These are phyloP conservation scores for Acanthamoeba triangularis DNA, from an alignment of 208 protist genomes.

Conservation along the genomic window DNA sequence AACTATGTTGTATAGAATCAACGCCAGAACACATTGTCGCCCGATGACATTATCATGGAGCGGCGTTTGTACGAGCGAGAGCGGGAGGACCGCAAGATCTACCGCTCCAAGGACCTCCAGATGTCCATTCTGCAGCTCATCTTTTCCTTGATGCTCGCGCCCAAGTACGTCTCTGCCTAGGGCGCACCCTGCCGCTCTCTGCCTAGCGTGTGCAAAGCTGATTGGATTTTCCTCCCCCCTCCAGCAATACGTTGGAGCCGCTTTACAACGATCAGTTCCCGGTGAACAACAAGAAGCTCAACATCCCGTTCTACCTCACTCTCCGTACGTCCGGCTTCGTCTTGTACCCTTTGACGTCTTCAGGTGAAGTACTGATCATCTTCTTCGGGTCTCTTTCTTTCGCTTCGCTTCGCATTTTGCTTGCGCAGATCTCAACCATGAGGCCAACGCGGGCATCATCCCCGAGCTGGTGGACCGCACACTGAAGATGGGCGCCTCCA, in stretches of 20 bases:
- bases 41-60: constrained; percentile 52
- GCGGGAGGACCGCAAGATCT: constrained; percentile 69
- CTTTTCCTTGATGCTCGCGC: constrained; percentile 48
- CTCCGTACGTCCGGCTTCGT: constrained; percentile 67
- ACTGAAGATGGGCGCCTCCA: constrained; percentile 31
- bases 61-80: constrained; percentile 26
- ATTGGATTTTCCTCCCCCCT: not conserved
- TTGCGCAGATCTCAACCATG: constrained; percentile 8
- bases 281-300: constrained; percentile 86
- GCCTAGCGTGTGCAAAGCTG: too few relatives aligned
- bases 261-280: constrained; percentile 87
- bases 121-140: constrained; percentile 59
- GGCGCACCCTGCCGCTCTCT: too few relatives aligned
- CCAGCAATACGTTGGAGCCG: constrained; percentile 76
- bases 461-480: not conserved
- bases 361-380: too few relatives aligned
- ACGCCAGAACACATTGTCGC: not conserved
- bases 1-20: not conserved
- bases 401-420: not conserved
- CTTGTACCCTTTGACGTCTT: not conserved
- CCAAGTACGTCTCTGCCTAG: too few relatives aligned
- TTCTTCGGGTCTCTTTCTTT: too few relatives aligned
- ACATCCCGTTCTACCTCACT: constrained; percentile 86
- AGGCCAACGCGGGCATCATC: constrained; percentile 46
- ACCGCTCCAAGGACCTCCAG: constrained; percentile 22